A percentile compares a stretch with the other conserved stretches of the same genome.
Evolutionary conservation across 2,329 filamentous ascomycete species (phyloP).

Genomic region (Aureobasidium melanogenum): DNA sequence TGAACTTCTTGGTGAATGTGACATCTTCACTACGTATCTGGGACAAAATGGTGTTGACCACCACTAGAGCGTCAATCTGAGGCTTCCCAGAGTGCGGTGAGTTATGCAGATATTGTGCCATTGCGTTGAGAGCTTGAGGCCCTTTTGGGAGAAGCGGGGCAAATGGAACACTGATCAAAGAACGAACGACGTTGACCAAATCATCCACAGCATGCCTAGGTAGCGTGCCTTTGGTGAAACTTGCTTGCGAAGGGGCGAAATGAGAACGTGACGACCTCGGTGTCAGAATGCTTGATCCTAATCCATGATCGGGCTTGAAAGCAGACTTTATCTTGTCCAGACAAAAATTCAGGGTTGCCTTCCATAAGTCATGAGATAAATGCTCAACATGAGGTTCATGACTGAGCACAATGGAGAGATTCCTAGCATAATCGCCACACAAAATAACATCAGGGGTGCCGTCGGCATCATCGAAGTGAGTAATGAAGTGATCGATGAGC

Average conservation of each 20-base stretch:
- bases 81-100: conserved; percentile 48
- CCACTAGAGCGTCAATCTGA: conserved; percentile 65
- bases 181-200: conserved; percentile 21
- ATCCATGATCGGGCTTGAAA: not conserved
- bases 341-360: conserved; percentile 61
- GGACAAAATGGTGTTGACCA: conserved; percentile 62
- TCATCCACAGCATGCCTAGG: conserved; percentile 22
- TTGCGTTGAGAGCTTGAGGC: conserved; percentile 46
- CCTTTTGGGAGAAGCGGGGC: conserved; percentile 38
- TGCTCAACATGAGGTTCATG: conserved; percentile 74
- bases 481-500: conserved; percentile 71
- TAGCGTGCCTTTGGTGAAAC: not conserved
- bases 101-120: conserved; percentile 49
- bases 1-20: conserved; percentile 50
- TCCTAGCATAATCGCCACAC: conserved; percentile 68
- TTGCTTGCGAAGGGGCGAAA: conserved; percentile 15
- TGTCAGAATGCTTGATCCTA: conserved; percentile 16
- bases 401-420: conserved; percentile 60
- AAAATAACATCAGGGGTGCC: conserved; percentile 61
- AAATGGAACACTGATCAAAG: conserved; percentile 23
- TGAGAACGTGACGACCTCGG: conserved; percentile 20
- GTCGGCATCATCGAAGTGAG: conserved; percentile 56
- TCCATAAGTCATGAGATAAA: conserved; percentile 61
- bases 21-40: conserved; percentile 61
- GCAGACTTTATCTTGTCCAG: conserved; percentile 45